Base-by-base conservation (phyloP, 495 filamentous ascomycete species). In the Pseudevernia furfuracea region DNA sequence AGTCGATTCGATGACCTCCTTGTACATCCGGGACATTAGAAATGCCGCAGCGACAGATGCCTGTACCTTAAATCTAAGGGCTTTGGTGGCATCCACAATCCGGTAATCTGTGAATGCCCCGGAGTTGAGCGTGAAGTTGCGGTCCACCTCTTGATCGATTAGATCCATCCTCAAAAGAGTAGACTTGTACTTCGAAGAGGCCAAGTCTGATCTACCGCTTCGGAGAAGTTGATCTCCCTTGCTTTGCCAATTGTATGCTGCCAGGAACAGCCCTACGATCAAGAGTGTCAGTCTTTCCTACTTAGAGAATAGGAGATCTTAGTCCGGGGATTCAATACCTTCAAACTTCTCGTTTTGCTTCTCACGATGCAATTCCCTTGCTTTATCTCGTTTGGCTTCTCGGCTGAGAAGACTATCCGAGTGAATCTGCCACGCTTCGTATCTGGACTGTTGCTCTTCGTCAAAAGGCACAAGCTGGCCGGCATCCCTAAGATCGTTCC, bases 141-240 rank as follows among this genome's bases (percentile, higher is more conserved):
- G 1, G 1, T 32, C 5, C 5, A 2, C 19, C 1, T 30, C 1
- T 7, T 32, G 12, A 2, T 2, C 15, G 1, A 52, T 3, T 1
- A 3, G 4, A 10, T 17, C 12, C 4, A 52, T 2, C 25, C 30
- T 52, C 0, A 12, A 3, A 6, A 52, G 48, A 30, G 48, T 25
- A 10, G 23, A 30, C 48, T 28, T 1, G 9, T 53, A 53, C 19
- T 1, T 32, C 23, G 28, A 32, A 19, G 49, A 12, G 0, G 49
- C 49, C 7, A 53, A 11, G 1, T 30, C 3, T 4, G 49, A 53
- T 6, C 2, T 3, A 4, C 49, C 49, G 6, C 14, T 30, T 19
- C 15, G 28, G 25, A 53, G 10, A 17, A 32, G 49, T 53, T 14
- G 25, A 5, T 53, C 49, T 2, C 49, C 49, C 14, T 32, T 30